Evolutionary conservation across 768 basidiomycete species (phyloP).

Genomic region (Kwoniella dendrophila): DNA sequence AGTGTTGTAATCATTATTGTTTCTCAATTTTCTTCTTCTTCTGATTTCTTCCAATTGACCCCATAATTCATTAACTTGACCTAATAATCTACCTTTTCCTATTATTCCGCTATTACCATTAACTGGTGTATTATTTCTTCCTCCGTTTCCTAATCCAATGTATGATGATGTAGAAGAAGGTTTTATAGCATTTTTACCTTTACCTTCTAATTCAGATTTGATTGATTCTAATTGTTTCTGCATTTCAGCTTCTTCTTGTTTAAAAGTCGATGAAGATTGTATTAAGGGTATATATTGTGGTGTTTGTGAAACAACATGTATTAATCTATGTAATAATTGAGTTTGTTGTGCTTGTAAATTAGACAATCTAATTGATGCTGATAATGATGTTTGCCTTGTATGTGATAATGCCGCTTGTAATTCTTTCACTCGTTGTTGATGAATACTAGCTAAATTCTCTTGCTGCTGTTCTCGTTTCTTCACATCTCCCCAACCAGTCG

Average conservation of each 20-base stretch:
- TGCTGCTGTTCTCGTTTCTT: conserved; percentile 53
- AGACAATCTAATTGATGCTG: conserved; percentile 40
- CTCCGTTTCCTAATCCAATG: conserved; percentile 4
- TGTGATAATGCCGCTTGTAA: conserved; percentile 26
- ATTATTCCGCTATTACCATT: not conserved
- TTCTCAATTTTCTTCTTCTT: conserved; percentile 28
- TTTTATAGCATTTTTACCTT: conserved; percentile 14
- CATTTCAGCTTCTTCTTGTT: conserved; percentile 46
- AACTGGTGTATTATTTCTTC: conserved; percentile 24
- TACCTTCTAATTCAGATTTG: conserved; percentile 49
- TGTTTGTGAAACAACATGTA: conserved; percentile 45
- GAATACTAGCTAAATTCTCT: conserved; percentile 48
- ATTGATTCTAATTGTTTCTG: conserved; percentile 36
- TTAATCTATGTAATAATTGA: conserved; percentile 45
- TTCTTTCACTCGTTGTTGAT: conserved; percentile 47
- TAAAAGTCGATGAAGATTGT: conserved; percentile 44
- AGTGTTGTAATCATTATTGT: not conserved
- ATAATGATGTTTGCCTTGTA: conserved; percentile 41
- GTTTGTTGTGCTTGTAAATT: conserved; percentile 46
- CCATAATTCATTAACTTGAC: conserved; percentile 54
- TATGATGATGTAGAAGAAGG: conserved; percentile 4
- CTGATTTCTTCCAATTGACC: conserved; percentile 49
- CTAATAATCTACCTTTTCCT: conserved; percentile 47
- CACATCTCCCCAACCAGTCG: conserved; percentile 50
- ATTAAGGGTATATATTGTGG: conserved; percentile 49